A percentile compares a stretch with the other conserved stretches of the same genome.
These are phyloP conservation scores for Hortaea werneckii DNA, from an alignment of 2,329 filamentous ascomycete species.

Conservation along the genomic window DNA sequence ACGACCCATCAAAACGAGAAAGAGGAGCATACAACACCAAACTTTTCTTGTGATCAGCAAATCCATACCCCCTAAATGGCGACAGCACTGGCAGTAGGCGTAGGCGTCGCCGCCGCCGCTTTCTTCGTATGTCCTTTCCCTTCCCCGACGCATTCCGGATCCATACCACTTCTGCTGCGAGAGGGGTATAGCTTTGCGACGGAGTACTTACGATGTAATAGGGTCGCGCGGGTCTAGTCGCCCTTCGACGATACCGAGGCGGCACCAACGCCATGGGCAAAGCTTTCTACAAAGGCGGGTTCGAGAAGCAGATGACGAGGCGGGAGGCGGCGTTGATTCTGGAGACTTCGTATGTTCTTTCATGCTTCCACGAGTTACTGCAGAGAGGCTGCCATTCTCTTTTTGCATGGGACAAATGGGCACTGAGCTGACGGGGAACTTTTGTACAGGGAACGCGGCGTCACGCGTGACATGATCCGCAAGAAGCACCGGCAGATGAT, in stretches of 20 bases:
- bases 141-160: background rate
- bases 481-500: conserved; percentile 93
- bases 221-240: conserved; percentile 88
- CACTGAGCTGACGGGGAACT: conserved; percentile 4
- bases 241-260: conserved; percentile 71
- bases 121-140: conserved; percentile 46
- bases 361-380: too few relatives aligned
- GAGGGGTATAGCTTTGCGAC: background rate
- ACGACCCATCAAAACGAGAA: too few relatives aligned
- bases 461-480: conserved; percentile 88
- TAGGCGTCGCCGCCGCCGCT: conserved; percentile 54
- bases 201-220: conserved; percentile 31
- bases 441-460: conserved; percentile 59
- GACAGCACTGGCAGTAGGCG: conserved; percentile 48
- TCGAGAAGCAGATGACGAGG: conserved; percentile 87
- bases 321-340: conserved; percentile 86
- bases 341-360: conserved; percentile 65
- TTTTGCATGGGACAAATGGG: background rate
- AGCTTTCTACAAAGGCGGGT: conserved; percentile 97
- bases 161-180: background rate
- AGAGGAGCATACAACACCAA: too few relatives aligned
- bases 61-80: conserved; percentile 36
- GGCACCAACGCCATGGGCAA: conserved; percentile 69
- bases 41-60: too few relatives aligned
- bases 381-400: background rate